Percentiles rank a stretch among this genome's conserved stretches.
Conservation (phyloP, 2,329 filamentous ascomycete genomes). For the Aspergillus fumigatiaffinis region DNA sequence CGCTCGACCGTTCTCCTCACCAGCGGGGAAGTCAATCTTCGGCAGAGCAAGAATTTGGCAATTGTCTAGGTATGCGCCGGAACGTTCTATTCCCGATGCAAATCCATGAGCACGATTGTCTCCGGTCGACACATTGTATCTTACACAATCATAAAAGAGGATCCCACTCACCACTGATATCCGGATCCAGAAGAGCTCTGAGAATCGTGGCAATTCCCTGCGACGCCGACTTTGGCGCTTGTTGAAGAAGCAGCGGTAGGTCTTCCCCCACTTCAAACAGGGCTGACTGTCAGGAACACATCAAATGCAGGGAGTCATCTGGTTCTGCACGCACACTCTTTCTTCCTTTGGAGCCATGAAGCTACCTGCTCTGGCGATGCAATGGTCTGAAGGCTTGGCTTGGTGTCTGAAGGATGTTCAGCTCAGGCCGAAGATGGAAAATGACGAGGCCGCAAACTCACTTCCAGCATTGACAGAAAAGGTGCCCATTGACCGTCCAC, state of each 20-base stretch:
- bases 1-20: slow-evolving; percentile 21
- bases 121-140: not conserved
- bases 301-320: not conserved
- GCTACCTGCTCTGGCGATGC: slow-evolving; percentile 16
- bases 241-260: slow-evolving; percentile 19
- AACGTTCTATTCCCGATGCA: slow-evolving; percentile 9
- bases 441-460: slow-evolving; percentile 8
- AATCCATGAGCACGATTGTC: not conserved
- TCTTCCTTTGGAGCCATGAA: slow-evolving; percentile 22
- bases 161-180: slow-evolving; percentile 16
- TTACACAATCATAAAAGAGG: not conserved
- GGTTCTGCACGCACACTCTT: slow-evolving; percentile 14
- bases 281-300: not conserved
- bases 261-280: slow-evolving; percentile 15
- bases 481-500: slow-evolving; percentile 9
- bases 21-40: slow-evolving; percentile 24
- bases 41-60: slow-evolving; percentile 17
- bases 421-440: not conserved
- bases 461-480: slow-evolving; percentile 27
- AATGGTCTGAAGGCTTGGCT: slow-evolving; percentile 18
- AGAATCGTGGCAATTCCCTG: slow-evolving; percentile 21
- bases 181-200: slow-evolving; percentile 23
- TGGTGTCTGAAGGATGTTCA: slow-evolving; percentile 16
- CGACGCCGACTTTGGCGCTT: slow-evolving; percentile 19
- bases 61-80: slow-evolving; percentile 23